phyloP scores from a whole-genome alignment of 2,329 filamentous ascomycete species.

The Exophiala mesophila region DNA sequence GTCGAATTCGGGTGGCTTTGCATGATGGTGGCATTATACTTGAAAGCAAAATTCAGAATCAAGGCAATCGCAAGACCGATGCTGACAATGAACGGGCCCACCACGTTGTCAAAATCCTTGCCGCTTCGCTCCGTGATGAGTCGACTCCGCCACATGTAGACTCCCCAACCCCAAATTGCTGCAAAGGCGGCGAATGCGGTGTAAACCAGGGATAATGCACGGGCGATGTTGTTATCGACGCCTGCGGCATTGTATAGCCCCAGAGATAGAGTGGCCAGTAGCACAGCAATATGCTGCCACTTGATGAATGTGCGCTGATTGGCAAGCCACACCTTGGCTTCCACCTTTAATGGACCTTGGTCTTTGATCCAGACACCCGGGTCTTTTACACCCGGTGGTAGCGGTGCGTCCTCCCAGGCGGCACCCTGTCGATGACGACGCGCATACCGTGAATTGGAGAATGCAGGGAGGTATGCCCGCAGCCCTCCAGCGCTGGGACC shows the following conservation, averaged over 20 bases:
- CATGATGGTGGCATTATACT: slow-evolving; percentile 37
- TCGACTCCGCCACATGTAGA: slow-evolving; percentile 68
- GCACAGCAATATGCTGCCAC: slow-evolving; percentile 91
- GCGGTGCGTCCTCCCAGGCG: slow-evolving; percentile 41
- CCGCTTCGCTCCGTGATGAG: slow-evolving; percentile 84
- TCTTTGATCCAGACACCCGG: slow-evolving; percentile 92
- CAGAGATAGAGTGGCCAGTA: slow-evolving; percentile 78
- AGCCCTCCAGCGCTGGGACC: slow-evolving; percentile 52
- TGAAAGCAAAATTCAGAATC: slow-evolving; percentile 82
- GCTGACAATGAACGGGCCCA: slow-evolving; percentile 80
- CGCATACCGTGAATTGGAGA: slow-evolving; percentile 75
- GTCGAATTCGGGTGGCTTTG: not conserved
- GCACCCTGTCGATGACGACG: slow-evolving; percentile 39
- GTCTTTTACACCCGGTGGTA: slow-evolving; percentile 84
- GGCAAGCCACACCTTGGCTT: slow-evolving; percentile 97
- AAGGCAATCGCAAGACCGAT: slow-evolving; percentile 72
- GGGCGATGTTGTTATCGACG: slow-evolving; percentile 65
- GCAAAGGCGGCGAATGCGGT: slow-evolving; percentile 77
- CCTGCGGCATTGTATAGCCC: slow-evolving; percentile 86
- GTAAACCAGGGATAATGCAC: slow-evolving; percentile 76
- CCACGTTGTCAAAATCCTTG: slow-evolving; percentile 85
- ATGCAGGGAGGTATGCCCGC: slow-evolving; percentile 71
- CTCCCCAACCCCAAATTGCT: slow-evolving; percentile 78
- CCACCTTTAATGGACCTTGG: slow-evolving; percentile 81
- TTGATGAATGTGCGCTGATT: slow-evolving; percentile 98